Conservation (phyloP, 2,329 filamentous ascomycete species). For the Cladophialophora exuberans region DNA sequence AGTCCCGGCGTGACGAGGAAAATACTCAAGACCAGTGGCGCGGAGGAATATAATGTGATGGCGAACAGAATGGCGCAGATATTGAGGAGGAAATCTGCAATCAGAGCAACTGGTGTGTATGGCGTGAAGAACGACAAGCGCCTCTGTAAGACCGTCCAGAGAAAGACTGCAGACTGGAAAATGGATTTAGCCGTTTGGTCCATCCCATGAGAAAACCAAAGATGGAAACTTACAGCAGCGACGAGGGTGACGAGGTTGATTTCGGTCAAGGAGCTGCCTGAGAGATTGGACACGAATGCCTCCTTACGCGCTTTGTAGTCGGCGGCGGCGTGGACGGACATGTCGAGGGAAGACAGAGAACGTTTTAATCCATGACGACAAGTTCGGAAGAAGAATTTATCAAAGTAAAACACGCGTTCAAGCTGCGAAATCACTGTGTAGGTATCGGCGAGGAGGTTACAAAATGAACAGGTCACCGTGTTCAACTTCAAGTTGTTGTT, state of each 20-base stretch:
- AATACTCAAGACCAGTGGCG: slow-evolving; percentile 72
- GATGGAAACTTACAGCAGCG: slow-evolving; percentile 70
- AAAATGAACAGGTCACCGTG: too few relatives aligned
- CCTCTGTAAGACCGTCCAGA: slow-evolving; percentile 88
- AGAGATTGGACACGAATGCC: slow-evolving; percentile 90
- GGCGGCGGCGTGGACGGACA: slow-evolving; percentile 35
- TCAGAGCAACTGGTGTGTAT: slow-evolving; percentile 68
- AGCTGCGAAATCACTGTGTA: too few relatives aligned
- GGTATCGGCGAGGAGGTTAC: too few relatives aligned
- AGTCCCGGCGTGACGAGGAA: slow-evolving; percentile 74
- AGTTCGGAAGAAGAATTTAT: too few relatives aligned
- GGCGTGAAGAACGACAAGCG: slow-evolving; percentile 81
- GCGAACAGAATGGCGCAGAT: slow-evolving; percentile 80
- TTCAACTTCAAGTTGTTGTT: too few relatives aligned
- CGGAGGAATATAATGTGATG: slow-evolving; percentile 79
- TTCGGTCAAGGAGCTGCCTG: slow-evolving; percentile 79
- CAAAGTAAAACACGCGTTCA: too few relatives aligned
- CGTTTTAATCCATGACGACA: too few relatives aligned
- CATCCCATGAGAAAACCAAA: neutral
- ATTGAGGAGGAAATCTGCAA: slow-evolving; percentile 87
- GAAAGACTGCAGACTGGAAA: slow-evolving; percentile 72
- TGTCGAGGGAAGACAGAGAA: slow-evolving; percentile 1
- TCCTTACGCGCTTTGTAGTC: slow-evolving; percentile 92
- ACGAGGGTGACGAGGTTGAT: slow-evolving; percentile 86
- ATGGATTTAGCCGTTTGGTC: slow-evolving; percentile 11